Percentiles rank a stretch among this genome's conserved stretches.
Conservation (phyloP, 2,329 filamentous ascomycete genomes). For the Epichloe coenophiala region DNA sequence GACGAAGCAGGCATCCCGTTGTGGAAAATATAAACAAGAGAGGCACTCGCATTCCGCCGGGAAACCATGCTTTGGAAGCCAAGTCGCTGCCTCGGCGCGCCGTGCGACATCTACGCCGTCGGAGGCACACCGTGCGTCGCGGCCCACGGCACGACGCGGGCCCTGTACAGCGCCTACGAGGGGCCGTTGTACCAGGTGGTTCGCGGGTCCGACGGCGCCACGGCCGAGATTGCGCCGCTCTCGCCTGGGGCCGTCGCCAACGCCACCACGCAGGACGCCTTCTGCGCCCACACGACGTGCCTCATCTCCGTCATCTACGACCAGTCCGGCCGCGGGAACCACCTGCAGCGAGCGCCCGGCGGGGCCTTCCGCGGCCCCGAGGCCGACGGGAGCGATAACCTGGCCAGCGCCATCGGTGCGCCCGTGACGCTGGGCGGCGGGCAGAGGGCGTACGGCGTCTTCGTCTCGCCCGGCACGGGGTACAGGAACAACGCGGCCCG, state of each 20-base stretch:
- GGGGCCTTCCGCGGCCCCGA: constrained; percentile 45
- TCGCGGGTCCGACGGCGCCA: constrained; percentile 32
- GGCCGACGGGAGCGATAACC: constrained; percentile 42
- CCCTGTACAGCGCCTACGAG: constrained; percentile 39
- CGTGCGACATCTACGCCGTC: constrained; percentile 47
- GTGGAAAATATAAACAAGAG: too few species aligned
- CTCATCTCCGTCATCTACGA: constrained; percentile 53
- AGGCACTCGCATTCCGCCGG: too few species aligned
- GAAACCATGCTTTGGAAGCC: neutral
- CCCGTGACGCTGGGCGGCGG: constrained; percentile 48
- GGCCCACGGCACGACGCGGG: constrained; percentile 51
- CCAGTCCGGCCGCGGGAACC: constrained; percentile 47
- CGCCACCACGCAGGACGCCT: constrained; percentile 44
- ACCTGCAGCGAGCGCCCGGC: constrained; percentile 45
- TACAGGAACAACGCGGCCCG: constrained; percentile 45
- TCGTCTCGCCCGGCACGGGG: constrained; percentile 45
- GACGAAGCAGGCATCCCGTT: too few species aligned
- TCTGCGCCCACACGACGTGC: constrained; percentile 48
- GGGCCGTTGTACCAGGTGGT: constrained; percentile 46
- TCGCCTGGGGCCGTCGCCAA: constrained; percentile 44
- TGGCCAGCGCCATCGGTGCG: constrained; percentile 44
- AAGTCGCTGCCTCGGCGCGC: constrained; percentile 11
- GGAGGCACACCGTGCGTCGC: constrained; percentile 50
- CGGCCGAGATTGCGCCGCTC: constrained; percentile 3
- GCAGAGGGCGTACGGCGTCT: constrained; percentile 50